Evolutionary conservation across 1,284 basidiomycete genomes (phyloP), one percentile per base, ranked within the genome.

Genomic region (Ustilago lituana): DNA sequence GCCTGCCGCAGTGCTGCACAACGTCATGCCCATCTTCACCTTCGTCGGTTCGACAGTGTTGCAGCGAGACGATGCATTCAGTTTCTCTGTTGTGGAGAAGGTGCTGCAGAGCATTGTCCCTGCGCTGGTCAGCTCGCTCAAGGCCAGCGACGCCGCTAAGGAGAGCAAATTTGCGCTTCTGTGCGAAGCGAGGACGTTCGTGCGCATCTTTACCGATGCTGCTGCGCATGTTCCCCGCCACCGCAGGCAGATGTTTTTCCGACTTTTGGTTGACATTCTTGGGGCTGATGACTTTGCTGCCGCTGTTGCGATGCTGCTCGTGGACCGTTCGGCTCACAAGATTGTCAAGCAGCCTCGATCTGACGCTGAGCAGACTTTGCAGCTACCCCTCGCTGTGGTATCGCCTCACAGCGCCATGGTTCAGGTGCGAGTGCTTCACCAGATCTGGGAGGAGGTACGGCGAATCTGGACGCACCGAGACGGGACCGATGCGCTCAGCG

Each of bases 1-100:
- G 0, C 94, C 94, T 0, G 93, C 95, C 59, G 90, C 92, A 8
- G 92, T 96, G 14, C 85, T 98, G 26, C 93, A 93, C 81, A 94
- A 96, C 76, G 88, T 97, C 61, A 98, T 98, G 93, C 94, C 96
- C 6, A 90, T 99, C 56, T 98, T 99, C 84, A 98, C 95, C 0
- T 98, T 98, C 84, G 97, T 98, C 90, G 95, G 96, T 24, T 91
- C 93, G 8, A 93, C 93, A 60, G 90, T 98, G 20, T 90, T 98
- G 84, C 94, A 97, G 82, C 87, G 94, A 40, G 96, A 99, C 78
- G 96, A 99, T 80, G 88, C 91, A 0, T 95, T 94, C 84, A 95
- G 91, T 79, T 94, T 97, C 85, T 88, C 89, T 26, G 94, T 98
- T 5, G 92, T 98, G 11, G 93, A 97, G 81, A 92, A 91, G 91